Percentiles rank a stretch among this genome's conserved stretches.
Evolutionary conservation across 441 rosid genomes (phyloP).

Genomic region (Croton setiger): DNA sequence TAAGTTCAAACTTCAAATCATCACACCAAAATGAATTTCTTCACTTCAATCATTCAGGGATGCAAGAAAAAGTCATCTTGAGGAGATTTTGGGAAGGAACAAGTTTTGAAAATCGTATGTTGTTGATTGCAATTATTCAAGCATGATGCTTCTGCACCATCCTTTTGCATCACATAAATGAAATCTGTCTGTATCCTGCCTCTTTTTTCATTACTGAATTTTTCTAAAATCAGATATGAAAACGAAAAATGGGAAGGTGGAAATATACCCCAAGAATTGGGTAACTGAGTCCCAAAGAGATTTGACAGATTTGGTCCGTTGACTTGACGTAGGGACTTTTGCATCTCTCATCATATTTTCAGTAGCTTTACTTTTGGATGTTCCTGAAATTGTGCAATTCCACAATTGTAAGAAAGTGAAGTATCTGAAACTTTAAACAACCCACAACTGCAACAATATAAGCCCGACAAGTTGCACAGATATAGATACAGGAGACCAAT

Average conservation of each 20-base stretch:
- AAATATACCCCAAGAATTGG: slow-evolving; percentile 53
- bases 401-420: neutral
- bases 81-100: neutral
- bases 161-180: neutral
- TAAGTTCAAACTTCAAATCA: too few relatives aligned
- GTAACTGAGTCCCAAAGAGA: slow-evolving; percentile 57
- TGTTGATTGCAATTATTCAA: neutral
- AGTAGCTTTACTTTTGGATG: slow-evolving; percentile 18
- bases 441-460: neutral
- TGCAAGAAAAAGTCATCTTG: neutral
- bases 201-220: neutral
- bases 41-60: too few relatives aligned
- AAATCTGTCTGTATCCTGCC: neutral
- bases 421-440: too few relatives aligned
- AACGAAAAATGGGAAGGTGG: neutral
- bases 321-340: slow-evolving; percentile 26
- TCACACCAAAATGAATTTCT: too few relatives aligned
- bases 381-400: slow-evolving; percentile 26
- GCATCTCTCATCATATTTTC: slow-evolving; percentile 1
- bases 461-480: neutral
- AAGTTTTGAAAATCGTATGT: neutral
- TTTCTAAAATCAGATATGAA: neutral
- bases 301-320: slow-evolving; percentile 27
- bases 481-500: neutral
- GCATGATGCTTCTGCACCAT: neutral